Percentiles rank a stretch among this genome's conserved stretches.
Evolutionary conservation across 2,329 filamentous ascomycete genomes (phyloP).

Genomic region (Aspergillus piperis): DNA sequence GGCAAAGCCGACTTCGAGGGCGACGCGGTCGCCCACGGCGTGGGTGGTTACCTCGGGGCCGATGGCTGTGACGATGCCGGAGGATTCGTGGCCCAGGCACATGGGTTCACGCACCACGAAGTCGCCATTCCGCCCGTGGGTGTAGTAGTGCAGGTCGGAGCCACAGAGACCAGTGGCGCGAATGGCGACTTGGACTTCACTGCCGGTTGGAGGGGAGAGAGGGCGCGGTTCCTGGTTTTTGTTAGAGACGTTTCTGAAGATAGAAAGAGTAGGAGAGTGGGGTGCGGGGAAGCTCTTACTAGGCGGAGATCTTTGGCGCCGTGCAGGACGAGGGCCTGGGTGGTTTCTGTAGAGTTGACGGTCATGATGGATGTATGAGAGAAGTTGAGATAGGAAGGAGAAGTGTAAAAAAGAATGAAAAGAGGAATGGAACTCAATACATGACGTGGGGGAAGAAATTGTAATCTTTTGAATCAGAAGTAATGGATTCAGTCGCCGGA

Average conservation of each 20-base stretch:
- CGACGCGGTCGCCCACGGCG: conserved; percentile 75
- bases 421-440: neutral
- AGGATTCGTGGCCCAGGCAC: conserved; percentile 76
- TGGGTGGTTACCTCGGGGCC: conserved; percentile 66
- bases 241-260: conserved; percentile 12
- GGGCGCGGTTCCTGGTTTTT: conserved; percentile 55
- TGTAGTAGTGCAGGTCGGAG: conserved; percentile 80
- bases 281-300: conserved; percentile 41
- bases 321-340: conserved; percentile 57
- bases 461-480: too few species aligned
- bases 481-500: conserved; percentile 2
- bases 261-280: neutral
- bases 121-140: conserved; percentile 81
- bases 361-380: conserved; percentile 23
- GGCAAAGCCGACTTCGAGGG: conserved; percentile 87
- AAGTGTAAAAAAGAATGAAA: neutral
- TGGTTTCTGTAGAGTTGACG: conserved; percentile 30
- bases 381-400: neutral
- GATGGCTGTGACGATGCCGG: conserved; percentile 73
- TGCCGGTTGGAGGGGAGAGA: conserved; percentile 48
- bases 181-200: conserved; percentile 65
- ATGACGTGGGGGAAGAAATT: neutral
- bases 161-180: conserved; percentile 70
- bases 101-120: conserved; percentile 81
- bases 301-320: conserved; percentile 62